Conservation (phyloP, 2,329 filamentous ascomycete genomes). For the Bipolaris bicolor region DNA sequence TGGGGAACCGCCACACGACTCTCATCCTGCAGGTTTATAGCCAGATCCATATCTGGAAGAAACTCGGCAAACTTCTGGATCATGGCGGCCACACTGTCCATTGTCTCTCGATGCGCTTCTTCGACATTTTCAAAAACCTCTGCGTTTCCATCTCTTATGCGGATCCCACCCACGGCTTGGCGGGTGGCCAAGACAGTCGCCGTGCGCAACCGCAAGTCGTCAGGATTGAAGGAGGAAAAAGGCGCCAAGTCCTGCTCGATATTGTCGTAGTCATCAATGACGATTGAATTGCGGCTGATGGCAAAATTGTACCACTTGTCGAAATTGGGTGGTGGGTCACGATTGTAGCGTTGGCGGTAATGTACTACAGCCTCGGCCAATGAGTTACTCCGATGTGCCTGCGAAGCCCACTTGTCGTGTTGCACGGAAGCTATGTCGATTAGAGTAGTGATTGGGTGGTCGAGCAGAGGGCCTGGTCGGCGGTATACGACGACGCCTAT, state of each 20-base stretch:
- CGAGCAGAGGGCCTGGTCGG: conserved; percentile 49
- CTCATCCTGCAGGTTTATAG: conserved; percentile 68
- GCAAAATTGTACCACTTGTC: conserved; percentile 66
- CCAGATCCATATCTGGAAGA: conserved; percentile 68
- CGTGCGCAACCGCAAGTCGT: conserved; percentile 59
- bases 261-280: conserved; percentile 67
- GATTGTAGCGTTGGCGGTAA: conserved; percentile 60
- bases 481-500: conserved; percentile 44
- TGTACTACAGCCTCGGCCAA: conserved; percentile 58
- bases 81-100: conserved; percentile 60
- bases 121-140: conserved; percentile 52
- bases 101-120: conserved; percentile 64
- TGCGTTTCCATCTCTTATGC: conserved; percentile 60
- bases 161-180: conserved; percentile 63
- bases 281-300: conserved; percentile 55
- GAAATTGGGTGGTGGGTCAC: conserved; percentile 65
- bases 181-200: conserved; percentile 59
- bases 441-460: conserved; percentile 63
- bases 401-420: conserved; percentile 57
- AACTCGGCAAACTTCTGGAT: conserved; percentile 57
- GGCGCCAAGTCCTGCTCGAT: conserved; percentile 63
- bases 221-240: conserved; percentile 60
- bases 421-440: conserved; percentile 57
- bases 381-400: conserved; percentile 56
- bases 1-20: conserved; percentile 62